These are phyloP conservation scores for Deuterostichococcus epilithicus DNA, from an alignment of 139 green algal genomes.

Conservation along the genomic window DNA sequence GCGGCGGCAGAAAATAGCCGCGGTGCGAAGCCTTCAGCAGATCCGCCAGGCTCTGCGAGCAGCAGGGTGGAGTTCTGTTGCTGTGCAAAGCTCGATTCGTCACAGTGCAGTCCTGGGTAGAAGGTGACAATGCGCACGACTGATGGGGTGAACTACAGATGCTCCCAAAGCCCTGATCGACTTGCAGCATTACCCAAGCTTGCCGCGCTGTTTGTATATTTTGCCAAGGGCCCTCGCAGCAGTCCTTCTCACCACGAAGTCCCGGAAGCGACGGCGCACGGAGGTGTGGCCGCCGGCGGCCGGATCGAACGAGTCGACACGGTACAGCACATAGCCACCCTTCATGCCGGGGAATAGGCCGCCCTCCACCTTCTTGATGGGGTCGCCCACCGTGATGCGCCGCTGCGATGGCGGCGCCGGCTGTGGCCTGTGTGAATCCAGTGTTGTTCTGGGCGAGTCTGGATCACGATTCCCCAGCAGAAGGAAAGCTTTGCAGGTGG, in stretches of 20 bases:
- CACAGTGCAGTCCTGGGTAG: neutral
- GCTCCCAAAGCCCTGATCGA: neutral
- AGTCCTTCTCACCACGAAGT: constrained; percentile 70
- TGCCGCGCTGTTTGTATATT: no score
- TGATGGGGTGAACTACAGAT: neutral
- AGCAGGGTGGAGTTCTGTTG: neutral
- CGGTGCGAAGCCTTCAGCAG: constrained; percentile 64
- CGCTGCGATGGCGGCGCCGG: constrained; percentile 12
- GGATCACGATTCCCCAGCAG: neutral
- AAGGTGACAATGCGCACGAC: neutral
- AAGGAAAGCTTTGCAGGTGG: constrained; percentile 6
- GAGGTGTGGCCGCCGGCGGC: constrained; percentile 12
- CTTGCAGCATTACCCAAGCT: neutral
- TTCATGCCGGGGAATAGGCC: constrained; percentile 48
- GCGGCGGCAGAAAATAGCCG: constrained; percentile 87
- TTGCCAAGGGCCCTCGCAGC: neutral
- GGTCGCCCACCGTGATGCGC: constrained; percentile 62
- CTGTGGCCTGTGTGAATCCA: neutral
- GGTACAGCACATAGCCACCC: constrained; percentile 57
- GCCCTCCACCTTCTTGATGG: constrained; percentile 46
- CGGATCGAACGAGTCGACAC: constrained; percentile 42
- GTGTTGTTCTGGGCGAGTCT: neutral
- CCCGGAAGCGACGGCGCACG: constrained; percentile 73
- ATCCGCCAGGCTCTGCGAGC: constrained; percentile 56
- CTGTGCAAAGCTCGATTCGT: neutral